Base-by-base conservation (phyloP, 2,329 filamentous ascomycete genomes). In the Hypoxylon sp. region DNA sequence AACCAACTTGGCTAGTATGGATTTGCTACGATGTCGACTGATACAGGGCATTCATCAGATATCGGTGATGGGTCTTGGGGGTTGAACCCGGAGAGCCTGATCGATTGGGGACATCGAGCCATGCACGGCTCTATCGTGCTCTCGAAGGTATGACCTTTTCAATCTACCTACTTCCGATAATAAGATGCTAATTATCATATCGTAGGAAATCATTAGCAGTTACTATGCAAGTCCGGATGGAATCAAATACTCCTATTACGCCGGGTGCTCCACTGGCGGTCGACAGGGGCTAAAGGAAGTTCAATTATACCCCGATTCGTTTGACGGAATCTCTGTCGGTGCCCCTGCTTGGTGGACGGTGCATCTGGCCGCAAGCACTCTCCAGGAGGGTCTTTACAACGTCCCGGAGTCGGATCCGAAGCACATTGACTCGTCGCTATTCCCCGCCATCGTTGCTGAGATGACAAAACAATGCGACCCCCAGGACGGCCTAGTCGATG, bases 251-350 rank as follows among this genome's bases (percentile, higher is more conserved):
- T 83, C 80, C 5, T 88, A 87, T 72, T 88, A 83, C 70, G 77
- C 80, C 6, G 85, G 85, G 37, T 88, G 86, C 71, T 87, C 84
- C 0, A 88, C 85, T 0, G 86, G 87, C 22, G 87, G 87, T 0
- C 78, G 86, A 0, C 85, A 89, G 73, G 86, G 86, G 6, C 74
- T 87, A 11, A 83, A 82, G 54, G 81, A 85, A 59, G 77, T 84
- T 3, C 81, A 88, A 68, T 68, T 79, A 17, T 82, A 81, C 62
- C 84, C 85, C 0, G 80, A 84, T 15, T 84, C 84, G 56, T 87
- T 88, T 61, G 84, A 88, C 62, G 86, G 85, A 11, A 79, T 85
- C n/a, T 74, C 87, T 0, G 80, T 85, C 6, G 84, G 83, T 0
- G 78, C 76, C 2, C 78, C 80, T n/a, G 82, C 81, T 6, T 85